phyloP scores from a whole-genome alignment of 1,139 yeast genomes.

The Taiozyma sp. region DNA sequence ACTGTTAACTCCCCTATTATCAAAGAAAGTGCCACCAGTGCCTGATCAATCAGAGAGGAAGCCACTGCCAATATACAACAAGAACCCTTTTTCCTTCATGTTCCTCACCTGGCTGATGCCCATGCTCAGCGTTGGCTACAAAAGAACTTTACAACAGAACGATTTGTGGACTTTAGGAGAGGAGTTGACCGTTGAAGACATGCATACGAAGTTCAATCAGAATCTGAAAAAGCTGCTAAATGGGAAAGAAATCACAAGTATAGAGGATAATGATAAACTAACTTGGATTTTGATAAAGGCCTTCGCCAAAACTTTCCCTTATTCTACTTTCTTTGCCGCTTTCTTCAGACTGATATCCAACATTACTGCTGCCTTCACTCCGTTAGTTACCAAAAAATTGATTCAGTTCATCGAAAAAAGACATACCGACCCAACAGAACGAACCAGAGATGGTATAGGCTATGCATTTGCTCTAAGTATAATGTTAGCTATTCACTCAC shows the following conservation, averaged over 20 bases:
- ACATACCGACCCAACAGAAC: conserved; percentile 25
- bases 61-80: conserved; percentile 33
- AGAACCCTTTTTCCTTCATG: conserved; percentile 28
- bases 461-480: conserved; percentile 47
- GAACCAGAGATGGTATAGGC: conserved; percentile 47
- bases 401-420: conserved; percentile 38
- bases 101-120: conserved; percentile 56
- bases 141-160: conserved; percentile 52
- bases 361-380: conserved; percentile 34
- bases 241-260: conserved; percentile 9
- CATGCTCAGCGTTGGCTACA: conserved; percentile 51
- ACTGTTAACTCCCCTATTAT: conserved; percentile 30
- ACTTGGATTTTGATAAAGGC: conserved; percentile 19
- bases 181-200: conserved; percentile 42
- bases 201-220: conserved; percentile 32
- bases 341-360: conserved; percentile 39
- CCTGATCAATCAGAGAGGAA: conserved; percentile 45
- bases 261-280: not conserved
- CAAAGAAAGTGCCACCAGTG: conserved; percentile 40
- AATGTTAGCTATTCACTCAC: conserved; percentile 38
- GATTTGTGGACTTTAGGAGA: conserved; percentile 52
- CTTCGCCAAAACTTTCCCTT: conserved; percentile 45
- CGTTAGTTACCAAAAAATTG: conserved; percentile 42
- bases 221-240: conserved; percentile 25
- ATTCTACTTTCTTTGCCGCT: conserved; percentile 40